Percentiles rank a stretch among this genome's conserved stretches.
Evolutionary conservation across 2,329 filamentous ascomycete genomes (phyloP).

Genomic region (Aspergillus sp.): DNA sequence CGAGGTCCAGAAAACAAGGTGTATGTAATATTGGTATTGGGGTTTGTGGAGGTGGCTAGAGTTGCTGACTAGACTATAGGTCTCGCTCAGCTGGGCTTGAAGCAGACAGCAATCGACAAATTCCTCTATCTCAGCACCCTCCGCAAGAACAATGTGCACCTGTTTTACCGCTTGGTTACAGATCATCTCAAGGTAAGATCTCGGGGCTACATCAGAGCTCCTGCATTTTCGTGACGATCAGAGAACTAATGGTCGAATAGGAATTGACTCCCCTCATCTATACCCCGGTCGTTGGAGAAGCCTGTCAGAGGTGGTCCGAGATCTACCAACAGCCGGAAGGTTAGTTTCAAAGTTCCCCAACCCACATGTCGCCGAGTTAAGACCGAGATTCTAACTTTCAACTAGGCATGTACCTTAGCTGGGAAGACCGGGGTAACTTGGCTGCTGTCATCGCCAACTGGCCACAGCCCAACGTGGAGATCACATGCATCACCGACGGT

Average conservation of each 20-base stretch:
- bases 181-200: conserved; percentile 44
- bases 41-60: not conserved
- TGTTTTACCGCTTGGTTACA: conserved; percentile 52
- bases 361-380: conserved; percentile 17
- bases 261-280: conserved; percentile 53
- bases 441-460: conserved; percentile 88
- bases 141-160: conserved; percentile 52
- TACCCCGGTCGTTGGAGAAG: conserved; percentile 72
- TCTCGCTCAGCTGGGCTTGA: conserved; percentile 49
- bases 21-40: conserved; percentile 24
- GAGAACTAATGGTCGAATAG: conserved; percentile 26
- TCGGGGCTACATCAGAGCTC: not conserved
- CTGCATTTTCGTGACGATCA: not conserved
- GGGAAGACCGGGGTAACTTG: conserved; percentile 88
- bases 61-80: conserved; percentile 24
- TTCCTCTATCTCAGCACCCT: conserved; percentile 52
- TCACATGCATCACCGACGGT: conserved; percentile 94
- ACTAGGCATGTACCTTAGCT: conserved; percentile 85
- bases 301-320: conserved; percentile 93
- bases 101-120: conserved; percentile 49
- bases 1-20: conserved; percentile 51
- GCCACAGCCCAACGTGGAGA: conserved; percentile 86
- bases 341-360: conserved; percentile 26
- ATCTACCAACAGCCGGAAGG: conserved; percentile 94
- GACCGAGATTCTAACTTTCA: conserved; percentile 24